Base-by-base conservation (phyloP, 768 basidiomycete genomes). In the Trametes coccinea region DNA sequence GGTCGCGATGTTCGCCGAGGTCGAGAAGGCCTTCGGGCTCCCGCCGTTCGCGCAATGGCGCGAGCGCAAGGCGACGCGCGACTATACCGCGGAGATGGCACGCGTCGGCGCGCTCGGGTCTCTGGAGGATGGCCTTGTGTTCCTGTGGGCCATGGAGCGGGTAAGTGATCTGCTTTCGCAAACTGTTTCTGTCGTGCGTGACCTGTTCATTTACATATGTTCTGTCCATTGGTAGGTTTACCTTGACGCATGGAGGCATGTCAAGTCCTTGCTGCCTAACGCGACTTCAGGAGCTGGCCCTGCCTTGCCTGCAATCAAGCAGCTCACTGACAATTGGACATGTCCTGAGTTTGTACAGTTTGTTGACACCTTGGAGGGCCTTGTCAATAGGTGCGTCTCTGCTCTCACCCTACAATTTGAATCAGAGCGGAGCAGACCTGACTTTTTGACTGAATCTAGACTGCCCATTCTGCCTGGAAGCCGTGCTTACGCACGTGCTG, bases 111-210 rank as follows among this genome's bases (percentile, higher is more conserved):
- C 76, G 5, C 67, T 73, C 14, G 81, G 78, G 3, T 76, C 74
- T 0, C 64, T 89, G 17, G 80, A 82, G 51, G 89, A 92, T 44
- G 87, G 86, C 0, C 72, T 92, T 22, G 76, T 91, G 1, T 86
- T 92, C 62, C 73, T 92, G 13, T 91, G 89, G 89, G 86, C 86
- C 0, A 91, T 91, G 89, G 90, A 91, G 70, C 80, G 82, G 76
- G 89, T 89, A 45, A 22, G 73, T 60, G 56, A 3, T 58, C 29
- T 37, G 30, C 10, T 5, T 43, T 22, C 22, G 22, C 22, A 22
- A 22, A 1, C 34, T 37, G 34, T 37, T 37, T 2, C 14, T 8
- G 30, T 30, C 46, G 13, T 47, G 29, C 33, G 34, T n/a, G n/a
- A 10, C 22, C 16, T 31, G 54, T 22, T 56, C 13, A 5, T 39